Percentiles rank a stretch among this genome's conserved stretches.
Evolutionary conservation across 2,329 filamentous ascomycete species (phyloP).

Genomic region (Phoma herbarum): DNA sequence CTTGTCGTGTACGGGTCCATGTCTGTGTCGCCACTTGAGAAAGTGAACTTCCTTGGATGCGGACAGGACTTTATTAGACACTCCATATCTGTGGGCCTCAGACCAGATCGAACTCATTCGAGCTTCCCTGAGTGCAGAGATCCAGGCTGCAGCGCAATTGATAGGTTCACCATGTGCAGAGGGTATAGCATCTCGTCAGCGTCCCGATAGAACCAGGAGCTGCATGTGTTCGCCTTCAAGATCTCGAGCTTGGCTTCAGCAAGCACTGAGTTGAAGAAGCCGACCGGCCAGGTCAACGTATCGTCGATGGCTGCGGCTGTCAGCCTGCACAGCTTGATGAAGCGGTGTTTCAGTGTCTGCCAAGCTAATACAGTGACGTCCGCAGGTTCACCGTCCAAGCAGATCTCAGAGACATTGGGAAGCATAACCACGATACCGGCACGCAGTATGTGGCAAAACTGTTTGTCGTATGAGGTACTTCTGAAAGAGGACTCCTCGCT

Average conservation of each 20-base stretch:
- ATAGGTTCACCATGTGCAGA: background rate
- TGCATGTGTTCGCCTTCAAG: background rate
- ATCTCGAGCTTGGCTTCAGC: background rate
- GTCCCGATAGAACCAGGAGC: background rate
- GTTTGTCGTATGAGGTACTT: background rate
- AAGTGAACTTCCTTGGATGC: background rate
- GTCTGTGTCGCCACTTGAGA: background rate
- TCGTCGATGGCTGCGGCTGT: background rate
- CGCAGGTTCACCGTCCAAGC: background rate
- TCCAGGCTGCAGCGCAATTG: background rate
- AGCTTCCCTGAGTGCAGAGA: background rate
- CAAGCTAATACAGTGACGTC: background rate
- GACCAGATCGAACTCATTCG: background rate
- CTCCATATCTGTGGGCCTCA: background rate
- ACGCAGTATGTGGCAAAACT: background rate
- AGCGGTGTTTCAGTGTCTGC: background rate
- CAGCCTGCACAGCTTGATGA: background rate
- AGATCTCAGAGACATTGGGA: background rate
- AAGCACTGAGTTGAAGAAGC: background rate
- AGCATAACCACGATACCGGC: background rate
- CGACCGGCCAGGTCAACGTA: background rate
- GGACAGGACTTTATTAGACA: background rate
- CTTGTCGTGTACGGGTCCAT: background rate
- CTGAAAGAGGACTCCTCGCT: background rate
- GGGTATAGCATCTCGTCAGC: background rate